phyloP scores from a whole-genome alignment of 208 protist genomes.

The Trypanosomatidae sp. region DNA sequence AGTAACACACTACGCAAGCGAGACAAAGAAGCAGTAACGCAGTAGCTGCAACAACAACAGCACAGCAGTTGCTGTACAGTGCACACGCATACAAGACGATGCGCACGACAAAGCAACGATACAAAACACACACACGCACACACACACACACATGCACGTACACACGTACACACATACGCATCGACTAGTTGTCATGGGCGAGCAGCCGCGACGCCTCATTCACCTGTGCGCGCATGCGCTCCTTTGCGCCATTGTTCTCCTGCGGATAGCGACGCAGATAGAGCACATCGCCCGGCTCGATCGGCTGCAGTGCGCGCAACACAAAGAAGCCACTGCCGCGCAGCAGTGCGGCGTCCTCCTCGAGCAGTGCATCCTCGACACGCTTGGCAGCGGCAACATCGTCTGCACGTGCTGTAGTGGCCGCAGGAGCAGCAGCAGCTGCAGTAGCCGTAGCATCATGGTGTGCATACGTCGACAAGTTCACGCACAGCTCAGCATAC shows the following conservation, averaged over 20 bases:
- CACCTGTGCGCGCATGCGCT: conserved; percentile 41
- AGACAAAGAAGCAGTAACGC: too few relatives aligned
- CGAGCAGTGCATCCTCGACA: background rate
- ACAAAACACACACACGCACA: background rate
- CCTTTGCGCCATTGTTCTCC: conserved; percentile 14
- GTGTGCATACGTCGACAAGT: too few relatives aligned
- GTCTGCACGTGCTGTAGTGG: background rate
- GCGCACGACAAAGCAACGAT: background rate
- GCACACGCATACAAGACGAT: too few relatives aligned
- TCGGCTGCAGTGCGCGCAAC: conserved; percentile 40
- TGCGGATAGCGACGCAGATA: conserved; percentile 55
- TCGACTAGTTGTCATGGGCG: conserved; percentile 6
- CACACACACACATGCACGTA: background rate
- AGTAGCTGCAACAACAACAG: too few relatives aligned
- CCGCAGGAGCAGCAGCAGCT: conserved; percentile 1
- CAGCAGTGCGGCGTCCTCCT: conserved; percentile 19
- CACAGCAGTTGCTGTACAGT: too few relatives aligned
- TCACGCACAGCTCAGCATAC: conserved; percentile 29
- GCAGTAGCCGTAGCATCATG: too few relatives aligned
- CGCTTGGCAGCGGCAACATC: background rate
- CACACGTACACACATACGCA: background rate
- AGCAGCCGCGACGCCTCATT: conserved; percentile 61
- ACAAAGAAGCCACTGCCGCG: conserved; percentile 57
- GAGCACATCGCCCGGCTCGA: conserved; percentile 59
- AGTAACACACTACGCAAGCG: too few relatives aligned